Conservation (phyloP, 2,329 filamentous ascomycete genomes). For the Hypoxylon sp. region DNA sequence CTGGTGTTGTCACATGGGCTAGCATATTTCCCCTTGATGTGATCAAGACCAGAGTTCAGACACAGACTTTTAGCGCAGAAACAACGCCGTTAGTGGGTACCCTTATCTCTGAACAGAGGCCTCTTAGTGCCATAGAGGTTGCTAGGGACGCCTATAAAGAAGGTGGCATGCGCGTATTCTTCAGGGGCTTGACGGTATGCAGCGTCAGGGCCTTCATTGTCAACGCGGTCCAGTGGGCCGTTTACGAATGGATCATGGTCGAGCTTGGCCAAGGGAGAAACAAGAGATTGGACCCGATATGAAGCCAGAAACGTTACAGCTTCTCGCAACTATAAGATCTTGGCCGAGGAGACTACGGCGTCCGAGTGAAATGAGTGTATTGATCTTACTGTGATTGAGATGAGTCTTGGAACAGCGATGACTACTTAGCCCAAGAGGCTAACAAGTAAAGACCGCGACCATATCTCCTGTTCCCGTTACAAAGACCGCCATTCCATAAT, state of each 20-base stretch:
- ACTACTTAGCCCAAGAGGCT: not conserved
- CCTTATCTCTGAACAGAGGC: conserved; percentile 43
- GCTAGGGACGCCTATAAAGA: conserved; percentile 74
- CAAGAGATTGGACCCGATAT: conserved; percentile 36
- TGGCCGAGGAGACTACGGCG: not conserved
- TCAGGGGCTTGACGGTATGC: conserved; percentile 81
- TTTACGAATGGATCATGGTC: conserved; percentile 89
- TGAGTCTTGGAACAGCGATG: not conserved
- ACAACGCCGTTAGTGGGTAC: conserved; percentile 52
- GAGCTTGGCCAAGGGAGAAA: conserved; percentile 59
- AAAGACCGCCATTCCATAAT: not conserved
- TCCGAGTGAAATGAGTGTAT: not conserved
- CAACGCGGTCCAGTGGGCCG: conserved; percentile 92
- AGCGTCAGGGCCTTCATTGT: conserved; percentile 90
- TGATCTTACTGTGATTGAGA: not conserved
- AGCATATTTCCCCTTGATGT: conserved; percentile 93
- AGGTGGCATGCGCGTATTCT: conserved; percentile 74
- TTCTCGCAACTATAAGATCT: not conserved
- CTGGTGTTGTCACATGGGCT: conserved; percentile 88
- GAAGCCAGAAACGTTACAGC: not conserved
- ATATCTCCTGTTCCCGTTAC: not conserved
- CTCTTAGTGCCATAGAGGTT: conserved; percentile 70
- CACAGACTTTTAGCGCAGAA: conserved; percentile 63
- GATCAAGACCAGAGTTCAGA: conserved; percentile 92
- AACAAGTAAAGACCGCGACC: not conserved